Percentiles rank a stretch among this genome's conserved stretches.
phyloP scores from a whole-genome alignment of 768 basidiomycete genomes.

The Daedaleopsis sinensis region DNA sequence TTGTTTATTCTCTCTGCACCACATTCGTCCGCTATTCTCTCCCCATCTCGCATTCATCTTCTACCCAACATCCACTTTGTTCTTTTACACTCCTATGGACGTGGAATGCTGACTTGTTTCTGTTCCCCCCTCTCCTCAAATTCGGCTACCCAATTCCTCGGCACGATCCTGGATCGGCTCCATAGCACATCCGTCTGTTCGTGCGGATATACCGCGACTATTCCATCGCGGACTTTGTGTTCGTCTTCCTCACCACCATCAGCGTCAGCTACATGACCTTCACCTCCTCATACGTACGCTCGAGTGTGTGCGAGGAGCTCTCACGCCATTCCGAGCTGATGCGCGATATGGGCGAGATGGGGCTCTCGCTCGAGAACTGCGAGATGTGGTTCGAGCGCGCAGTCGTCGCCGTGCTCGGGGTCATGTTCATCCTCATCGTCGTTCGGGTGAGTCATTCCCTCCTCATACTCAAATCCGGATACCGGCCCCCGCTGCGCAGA shows the following conservation, averaged over 20 bases:
- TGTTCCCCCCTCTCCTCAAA: constrained; percentile 1
- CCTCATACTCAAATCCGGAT: background rate
- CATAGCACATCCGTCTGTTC: constrained; percentile 61
- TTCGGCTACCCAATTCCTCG: background rate
- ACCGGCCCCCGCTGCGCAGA: too few relatives aligned
- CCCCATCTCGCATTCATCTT: background rate
- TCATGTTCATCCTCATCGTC: constrained; percentile 64
- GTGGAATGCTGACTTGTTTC: background rate
- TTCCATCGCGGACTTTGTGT: constrained; percentile 76
- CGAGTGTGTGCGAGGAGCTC: constrained; percentile 72
- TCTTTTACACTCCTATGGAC: background rate
- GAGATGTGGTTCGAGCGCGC: constrained; percentile 77
- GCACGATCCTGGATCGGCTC: background rate
- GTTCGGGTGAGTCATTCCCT: constrained; percentile 55
- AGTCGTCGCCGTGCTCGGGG: constrained; percentile 56
- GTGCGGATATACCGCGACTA: constrained; percentile 85
- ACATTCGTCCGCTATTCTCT: background rate
- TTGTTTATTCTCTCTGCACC: background rate
- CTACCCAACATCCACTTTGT: background rate
- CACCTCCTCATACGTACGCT: constrained; percentile 51
- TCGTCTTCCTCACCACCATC: constrained; percentile 61
- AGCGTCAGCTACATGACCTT: constrained; percentile 63
- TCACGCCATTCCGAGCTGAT: constrained; percentile 77
- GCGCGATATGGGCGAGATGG: constrained; percentile 68
- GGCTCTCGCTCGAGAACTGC: constrained; percentile 78